Conservation (phyloP, 2,329 filamentous ascomycete species). For the Diplodia mutila region DNA sequence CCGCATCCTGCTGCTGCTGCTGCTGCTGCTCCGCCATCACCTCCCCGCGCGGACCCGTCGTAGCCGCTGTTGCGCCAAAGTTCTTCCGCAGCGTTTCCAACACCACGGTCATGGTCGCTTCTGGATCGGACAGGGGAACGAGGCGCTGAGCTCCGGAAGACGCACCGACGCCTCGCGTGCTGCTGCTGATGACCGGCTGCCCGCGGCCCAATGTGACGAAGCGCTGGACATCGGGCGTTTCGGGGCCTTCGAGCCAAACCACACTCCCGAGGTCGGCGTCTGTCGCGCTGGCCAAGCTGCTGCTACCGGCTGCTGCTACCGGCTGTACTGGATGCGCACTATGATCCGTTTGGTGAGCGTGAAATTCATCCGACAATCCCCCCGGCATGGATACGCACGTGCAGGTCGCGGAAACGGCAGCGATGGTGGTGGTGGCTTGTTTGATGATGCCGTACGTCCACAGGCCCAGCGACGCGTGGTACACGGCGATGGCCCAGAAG, state of each 20-base stretch:
- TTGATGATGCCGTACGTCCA: constrained; percentile 51
- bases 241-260: constrained; percentile 60
- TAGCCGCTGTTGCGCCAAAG: constrained; percentile 5
- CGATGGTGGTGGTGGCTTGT: neutral
- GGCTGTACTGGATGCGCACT: neutral
- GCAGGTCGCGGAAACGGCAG: neutral
- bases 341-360: neutral
- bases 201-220: constrained; percentile 63
- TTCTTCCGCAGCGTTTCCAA: constrained; percentile 63
- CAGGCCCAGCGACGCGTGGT: constrained; percentile 68
- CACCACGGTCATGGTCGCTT: constrained; percentile 61
- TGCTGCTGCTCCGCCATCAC: constrained; percentile 21
- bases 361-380: neutral
- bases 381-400: constrained; percentile 19
- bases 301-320: neutral
- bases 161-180: constrained; percentile 23
- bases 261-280: constrained; percentile 11
- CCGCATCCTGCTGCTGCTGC: constrained; percentile 37
- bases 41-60: neutral
- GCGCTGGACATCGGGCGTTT: constrained; percentile 57
- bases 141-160: constrained; percentile 27
- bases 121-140: constrained; percentile 57
- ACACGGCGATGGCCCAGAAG: constrained; percentile 70
- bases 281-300: neutral
- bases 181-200: constrained; percentile 54